These are phyloP conservation scores for Chloris gayana DNA, from an alignment of 176 grass and related monocot species.

Conservation along the genomic window DNA sequence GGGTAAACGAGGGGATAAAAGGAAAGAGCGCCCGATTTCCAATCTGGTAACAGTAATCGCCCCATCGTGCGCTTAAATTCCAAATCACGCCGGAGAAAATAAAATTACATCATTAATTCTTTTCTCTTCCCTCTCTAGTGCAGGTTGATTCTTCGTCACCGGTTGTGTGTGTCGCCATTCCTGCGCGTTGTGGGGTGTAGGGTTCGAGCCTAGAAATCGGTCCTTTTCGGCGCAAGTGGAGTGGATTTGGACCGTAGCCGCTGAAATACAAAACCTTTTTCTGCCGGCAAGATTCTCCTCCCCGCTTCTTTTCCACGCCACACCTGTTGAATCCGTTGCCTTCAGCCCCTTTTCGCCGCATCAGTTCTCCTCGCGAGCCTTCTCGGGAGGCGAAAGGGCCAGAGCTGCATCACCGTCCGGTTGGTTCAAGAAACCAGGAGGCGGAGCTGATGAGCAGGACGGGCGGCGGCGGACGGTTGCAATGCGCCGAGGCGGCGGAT, in stretches of 20 bases:
- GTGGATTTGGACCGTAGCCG: conserved; percentile 12
- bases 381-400: not conserved
- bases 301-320: conserved; percentile 55
- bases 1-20: not conserved
- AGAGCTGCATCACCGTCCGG: not conserved
- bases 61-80: not conserved
- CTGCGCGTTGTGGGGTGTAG: not conserved
- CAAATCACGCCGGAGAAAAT: conserved; percentile 31
- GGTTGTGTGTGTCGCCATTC: conserved; percentile 8
- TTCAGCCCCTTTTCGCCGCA: conserved; percentile 4
- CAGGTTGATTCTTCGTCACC: conserved; percentile 40
- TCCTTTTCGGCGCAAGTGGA: conserved; percentile 22
- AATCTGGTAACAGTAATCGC: conserved; percentile 1
- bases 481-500: conserved; percentile 42
- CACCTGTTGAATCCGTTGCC: conserved; percentile 15
- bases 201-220: not conserved
- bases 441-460: conserved; percentile 37
- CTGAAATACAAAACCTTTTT: conserved; percentile 28
- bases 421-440: conserved; percentile 1
- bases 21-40: not conserved
- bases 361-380: not conserved
- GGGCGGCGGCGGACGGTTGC: conserved; percentile 30
- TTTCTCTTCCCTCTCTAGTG: conserved; percentile 5
- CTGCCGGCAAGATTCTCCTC: conserved; percentile 21
- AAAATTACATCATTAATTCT: not conserved